phyloP scores from a whole-genome alignment of 2,329 filamentous ascomycete genomes.

The Amauroascus niger region DNA sequence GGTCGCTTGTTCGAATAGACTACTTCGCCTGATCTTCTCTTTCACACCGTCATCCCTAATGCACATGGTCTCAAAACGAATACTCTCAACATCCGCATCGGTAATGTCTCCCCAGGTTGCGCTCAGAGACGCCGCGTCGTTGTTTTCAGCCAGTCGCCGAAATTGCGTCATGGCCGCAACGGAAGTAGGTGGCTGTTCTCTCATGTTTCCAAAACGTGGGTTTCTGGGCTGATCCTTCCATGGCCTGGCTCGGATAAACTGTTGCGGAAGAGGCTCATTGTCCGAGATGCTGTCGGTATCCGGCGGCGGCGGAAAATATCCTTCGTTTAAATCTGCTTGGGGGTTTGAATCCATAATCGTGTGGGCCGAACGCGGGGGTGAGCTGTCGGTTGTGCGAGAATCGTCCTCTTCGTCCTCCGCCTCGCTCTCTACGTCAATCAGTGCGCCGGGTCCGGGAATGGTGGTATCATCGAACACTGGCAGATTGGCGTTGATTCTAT shows the following conservation, averaged over 20 bases:
- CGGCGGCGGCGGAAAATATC: constrained; percentile 17
- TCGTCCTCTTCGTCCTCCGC: constrained; percentile 29
- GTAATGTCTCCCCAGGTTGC: constrained; percentile 47
- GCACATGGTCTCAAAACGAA: constrained; percentile 15
- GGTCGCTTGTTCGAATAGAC: constrained; percentile 35
- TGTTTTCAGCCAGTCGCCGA: constrained; percentile 40
- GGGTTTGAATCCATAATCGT: constrained; percentile 24
- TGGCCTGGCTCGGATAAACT: constrained; percentile 31
- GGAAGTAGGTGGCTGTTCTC: constrained; percentile 43
- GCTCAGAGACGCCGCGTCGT: constrained; percentile 46
- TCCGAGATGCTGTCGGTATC: constrained; percentile 23
- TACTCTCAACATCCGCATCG: constrained; percentile 43
- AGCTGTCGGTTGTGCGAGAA: constrained; percentile 21
- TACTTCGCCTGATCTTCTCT: constrained; percentile 37
- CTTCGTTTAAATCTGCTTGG: constrained; percentile 20
- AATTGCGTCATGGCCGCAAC: constrained; percentile 49
- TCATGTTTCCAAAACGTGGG: constrained; percentile 23
- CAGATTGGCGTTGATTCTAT: background rate
- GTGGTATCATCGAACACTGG: constrained; percentile 29
- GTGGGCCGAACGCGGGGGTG: constrained; percentile 23
- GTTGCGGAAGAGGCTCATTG: constrained; percentile 27
- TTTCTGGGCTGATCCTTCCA: constrained; percentile 41
- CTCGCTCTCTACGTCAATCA: constrained; percentile 36
- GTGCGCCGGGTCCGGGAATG: constrained; percentile 45
- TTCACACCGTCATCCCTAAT: constrained; percentile 26